phyloP scores from a whole-genome alignment of 1,284 basidiomycete species.

The Heterobasidion irregulare region DNA sequence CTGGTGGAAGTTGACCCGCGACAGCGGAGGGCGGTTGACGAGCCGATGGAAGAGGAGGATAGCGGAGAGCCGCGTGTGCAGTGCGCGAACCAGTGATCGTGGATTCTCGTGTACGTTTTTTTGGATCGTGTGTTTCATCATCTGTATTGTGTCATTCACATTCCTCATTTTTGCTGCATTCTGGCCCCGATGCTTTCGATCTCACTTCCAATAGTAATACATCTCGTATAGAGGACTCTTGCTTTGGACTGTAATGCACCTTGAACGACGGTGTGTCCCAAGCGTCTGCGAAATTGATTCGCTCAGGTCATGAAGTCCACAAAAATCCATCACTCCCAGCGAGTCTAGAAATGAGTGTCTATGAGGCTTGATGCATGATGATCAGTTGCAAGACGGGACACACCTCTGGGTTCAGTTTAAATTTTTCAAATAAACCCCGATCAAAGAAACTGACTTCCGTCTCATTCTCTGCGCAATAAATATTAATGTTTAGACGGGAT shows the following conservation, averaged over 20 bases:
- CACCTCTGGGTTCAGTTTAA: constrained; percentile 79
- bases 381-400: background rate
- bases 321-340: too few relatives aligned
- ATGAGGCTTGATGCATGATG: background rate
- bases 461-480: constrained; percentile 70
- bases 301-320: too few relatives aligned
- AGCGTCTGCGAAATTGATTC: too few relatives aligned
- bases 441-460: constrained; percentile 91
- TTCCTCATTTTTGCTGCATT: background rate
- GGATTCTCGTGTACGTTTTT: background rate
- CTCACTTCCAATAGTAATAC: background rate
- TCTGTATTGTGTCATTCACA: background rate
- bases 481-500: background rate
- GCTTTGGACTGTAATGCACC: background rate
- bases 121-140: background rate
- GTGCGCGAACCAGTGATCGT: constrained; percentile 70
- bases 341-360: too few relatives aligned
- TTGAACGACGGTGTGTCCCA: too few relatives aligned
- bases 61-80: constrained; percentile 72
- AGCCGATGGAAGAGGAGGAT: constrained; percentile 85
- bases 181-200: background rate
- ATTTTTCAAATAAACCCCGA: constrained; percentile 64
- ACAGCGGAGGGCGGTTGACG: constrained; percentile 45
- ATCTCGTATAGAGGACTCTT: background rate
- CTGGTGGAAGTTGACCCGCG: constrained; percentile 80